A percentile compares a stretch with the other conserved stretches of the same genome.
Conservation (phyloP, 345 rosid genomes). For the Trapa bicornis region DNA sequence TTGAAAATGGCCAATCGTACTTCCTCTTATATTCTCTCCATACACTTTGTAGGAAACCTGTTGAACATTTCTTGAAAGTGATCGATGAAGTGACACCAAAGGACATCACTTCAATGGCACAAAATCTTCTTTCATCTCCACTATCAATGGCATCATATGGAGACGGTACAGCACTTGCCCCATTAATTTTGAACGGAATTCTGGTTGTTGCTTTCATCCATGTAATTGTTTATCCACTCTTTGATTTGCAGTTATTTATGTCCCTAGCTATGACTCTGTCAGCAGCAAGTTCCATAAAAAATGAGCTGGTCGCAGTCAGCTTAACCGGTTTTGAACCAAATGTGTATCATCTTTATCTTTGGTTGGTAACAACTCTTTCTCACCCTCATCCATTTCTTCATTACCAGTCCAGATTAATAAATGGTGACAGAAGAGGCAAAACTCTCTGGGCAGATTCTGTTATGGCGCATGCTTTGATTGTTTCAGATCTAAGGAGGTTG, state of each 20-base stretch:
- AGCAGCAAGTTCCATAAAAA: conserved; percentile 42
- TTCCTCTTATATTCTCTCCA: background rate
- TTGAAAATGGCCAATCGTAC: no score
- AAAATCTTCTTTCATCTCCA: conserved; percentile 55
- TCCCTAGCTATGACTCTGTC: conserved; percentile 61
- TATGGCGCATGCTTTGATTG: background rate
- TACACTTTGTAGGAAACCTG: conserved; percentile 45
- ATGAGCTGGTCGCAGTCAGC: conserved; percentile 3
- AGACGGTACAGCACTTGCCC: conserved; percentile 40
- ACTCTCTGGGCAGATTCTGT: background rate
- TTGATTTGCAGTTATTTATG: conserved; percentile 29
- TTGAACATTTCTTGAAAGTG: conserved; percentile 55
- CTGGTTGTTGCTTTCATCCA: background rate
- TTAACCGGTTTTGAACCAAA: background rate
- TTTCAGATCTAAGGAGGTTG: background rate
- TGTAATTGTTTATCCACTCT: background rate
- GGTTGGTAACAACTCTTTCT: background rate
- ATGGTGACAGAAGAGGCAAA: background rate
- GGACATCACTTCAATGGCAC: conserved; percentile 46
- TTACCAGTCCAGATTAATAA: background rate
- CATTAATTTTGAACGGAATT: background rate
- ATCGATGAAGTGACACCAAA: conserved; percentile 42
- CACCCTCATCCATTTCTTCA: background rate
- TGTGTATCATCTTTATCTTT: background rate
- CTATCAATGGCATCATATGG: conserved; percentile 89